Percentiles rank a stretch among this genome's conserved stretches.
These are phyloP conservation scores for Melaleuca quinquenervia DNA, from an alignment of 345 rosid species.

Conservation along the genomic window DNA sequence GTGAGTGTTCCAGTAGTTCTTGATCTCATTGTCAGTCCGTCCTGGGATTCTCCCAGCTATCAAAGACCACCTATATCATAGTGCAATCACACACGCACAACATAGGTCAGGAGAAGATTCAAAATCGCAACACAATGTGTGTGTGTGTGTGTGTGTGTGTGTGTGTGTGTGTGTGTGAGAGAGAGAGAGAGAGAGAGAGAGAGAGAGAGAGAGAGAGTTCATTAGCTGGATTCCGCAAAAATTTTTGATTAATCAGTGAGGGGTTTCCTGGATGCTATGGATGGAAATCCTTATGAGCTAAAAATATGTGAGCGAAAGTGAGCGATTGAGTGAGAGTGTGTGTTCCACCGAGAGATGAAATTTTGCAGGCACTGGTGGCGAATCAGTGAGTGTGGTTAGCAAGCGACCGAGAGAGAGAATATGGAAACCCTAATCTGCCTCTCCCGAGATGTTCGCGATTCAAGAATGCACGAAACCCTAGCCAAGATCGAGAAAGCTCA, in stretches of 20 bases:
- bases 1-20: conserved; percentile 72
- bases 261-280: neutral
- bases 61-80: conserved; percentile 38
- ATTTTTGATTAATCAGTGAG: neutral
- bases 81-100: neutral
- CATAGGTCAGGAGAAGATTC: neutral
- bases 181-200: neutral
- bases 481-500: neutral
- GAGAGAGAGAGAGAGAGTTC: neutral
- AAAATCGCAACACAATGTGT: neutral
- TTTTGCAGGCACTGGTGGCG: neutral
- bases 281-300: neutral
- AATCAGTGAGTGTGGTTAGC: neutral
- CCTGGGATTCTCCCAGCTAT: conserved; percentile 67
- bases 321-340: neutral
- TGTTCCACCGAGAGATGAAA: neutral
- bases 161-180: no score
- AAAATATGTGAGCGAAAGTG: neutral
- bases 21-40: conserved; percentile 55
- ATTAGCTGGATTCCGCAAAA: neutral
- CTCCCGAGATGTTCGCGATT: neutral
- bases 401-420: neutral
- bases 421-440: neutral
- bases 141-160: no score
- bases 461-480: neutral